phyloP scores from a whole-genome alignment of 1,284 basidiomycete species.

The Ceratobasidium sp. region DNA sequence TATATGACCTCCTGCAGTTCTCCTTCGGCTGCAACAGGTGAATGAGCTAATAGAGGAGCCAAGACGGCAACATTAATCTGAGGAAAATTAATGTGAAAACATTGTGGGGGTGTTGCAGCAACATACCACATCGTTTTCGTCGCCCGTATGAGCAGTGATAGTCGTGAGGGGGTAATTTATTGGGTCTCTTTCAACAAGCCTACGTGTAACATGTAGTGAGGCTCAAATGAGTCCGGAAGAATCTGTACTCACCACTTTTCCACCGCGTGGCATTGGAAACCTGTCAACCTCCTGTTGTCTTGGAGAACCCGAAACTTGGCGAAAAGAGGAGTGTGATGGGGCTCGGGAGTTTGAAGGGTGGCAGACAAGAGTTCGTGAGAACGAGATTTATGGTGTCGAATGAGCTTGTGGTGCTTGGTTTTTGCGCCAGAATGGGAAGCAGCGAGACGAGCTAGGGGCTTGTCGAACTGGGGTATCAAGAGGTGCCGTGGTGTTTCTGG shows the following conservation, averaged over 20 bases:
- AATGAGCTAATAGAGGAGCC: conserved; percentile 56
- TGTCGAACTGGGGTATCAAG: conserved; percentile 39
- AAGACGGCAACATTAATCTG: conserved; percentile 68
- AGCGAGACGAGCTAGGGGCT: conserved; percentile 14
- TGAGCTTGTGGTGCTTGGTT: conserved; percentile 35
- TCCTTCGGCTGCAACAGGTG: conserved; percentile 57
- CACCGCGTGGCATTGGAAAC: conserved; percentile 80
- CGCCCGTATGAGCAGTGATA: conserved; percentile 75
- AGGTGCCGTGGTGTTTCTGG: conserved; percentile 38
- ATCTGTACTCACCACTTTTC: conserved; percentile 69
- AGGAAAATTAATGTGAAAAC: not conserved
- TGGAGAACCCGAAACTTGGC: conserved; percentile 28
- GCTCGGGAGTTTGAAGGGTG: not conserved
- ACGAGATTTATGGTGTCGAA: conserved; percentile 29
- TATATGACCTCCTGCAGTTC: conserved; percentile 68
- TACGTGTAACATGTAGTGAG: conserved; percentile 48
- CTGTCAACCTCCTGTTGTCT: conserved; percentile 51
- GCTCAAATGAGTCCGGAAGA: not conserved
- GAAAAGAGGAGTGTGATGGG: conserved; percentile 18
- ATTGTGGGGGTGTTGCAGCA: not conserved
- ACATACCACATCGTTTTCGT: conserved; percentile 66
- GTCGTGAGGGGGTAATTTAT: conserved; percentile 57
- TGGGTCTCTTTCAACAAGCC: conserved; percentile 70
- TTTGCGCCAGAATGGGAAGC: conserved; percentile 8
- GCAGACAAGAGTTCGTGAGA: conserved; percentile 35